phyloP scores from a whole-genome alignment of 1,139 yeast genomes.

The Kodamaea arcana region DNA sequence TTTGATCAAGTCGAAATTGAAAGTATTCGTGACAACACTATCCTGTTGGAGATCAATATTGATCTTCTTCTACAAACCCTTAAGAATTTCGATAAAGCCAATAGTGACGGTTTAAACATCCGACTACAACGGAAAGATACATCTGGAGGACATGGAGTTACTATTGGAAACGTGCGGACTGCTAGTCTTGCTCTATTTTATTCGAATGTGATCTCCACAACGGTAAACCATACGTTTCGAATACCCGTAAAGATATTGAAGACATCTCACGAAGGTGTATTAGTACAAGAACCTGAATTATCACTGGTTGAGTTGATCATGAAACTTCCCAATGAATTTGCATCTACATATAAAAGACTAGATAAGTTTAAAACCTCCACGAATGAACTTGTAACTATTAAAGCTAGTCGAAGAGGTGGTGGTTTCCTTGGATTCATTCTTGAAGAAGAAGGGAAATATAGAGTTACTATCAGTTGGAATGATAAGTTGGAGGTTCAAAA shows the following conservation, averaged over 20 bases:
- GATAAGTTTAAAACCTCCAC: slow-evolving; percentile 47
- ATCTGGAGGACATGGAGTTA: slow-evolving; percentile 24
- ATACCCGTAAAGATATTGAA: slow-evolving; percentile 55
- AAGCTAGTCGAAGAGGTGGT: slow-evolving; percentile 30
- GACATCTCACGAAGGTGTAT: slow-evolving; percentile 37
- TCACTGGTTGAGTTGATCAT: slow-evolving; percentile 45
- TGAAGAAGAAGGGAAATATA: slow-evolving; percentile 51
- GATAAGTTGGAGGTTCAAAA: slow-evolving; percentile 35
- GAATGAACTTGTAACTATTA: slow-evolving; percentile 31
- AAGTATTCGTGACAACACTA: slow-evolving; percentile 43
- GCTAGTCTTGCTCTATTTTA: slow-evolving; percentile 54
- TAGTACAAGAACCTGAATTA: slow-evolving; percentile 47
- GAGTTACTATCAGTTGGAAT: slow-evolving; percentile 57
- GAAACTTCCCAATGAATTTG: slow-evolving; percentile 46
- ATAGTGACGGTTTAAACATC: slow-evolving; percentile 48
- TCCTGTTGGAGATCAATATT: slow-evolving; percentile 52
- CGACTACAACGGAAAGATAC: slow-evolving; percentile 48
- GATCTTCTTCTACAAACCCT: slow-evolving; percentile 54
- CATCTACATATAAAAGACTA: slow-evolving; percentile 46
- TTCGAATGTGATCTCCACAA: slow-evolving; percentile 27
- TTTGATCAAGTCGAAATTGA: slow-evolving; percentile 49
- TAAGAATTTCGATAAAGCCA: slow-evolving; percentile 49
- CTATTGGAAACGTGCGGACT: slow-evolving; percentile 30
- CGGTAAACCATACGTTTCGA: slow-evolving; percentile 54
- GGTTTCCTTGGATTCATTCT: slow-evolving; percentile 47